phyloP scores from a whole-genome alignment of 169 alveolate species.

The Eimeria zaria region DNA sequence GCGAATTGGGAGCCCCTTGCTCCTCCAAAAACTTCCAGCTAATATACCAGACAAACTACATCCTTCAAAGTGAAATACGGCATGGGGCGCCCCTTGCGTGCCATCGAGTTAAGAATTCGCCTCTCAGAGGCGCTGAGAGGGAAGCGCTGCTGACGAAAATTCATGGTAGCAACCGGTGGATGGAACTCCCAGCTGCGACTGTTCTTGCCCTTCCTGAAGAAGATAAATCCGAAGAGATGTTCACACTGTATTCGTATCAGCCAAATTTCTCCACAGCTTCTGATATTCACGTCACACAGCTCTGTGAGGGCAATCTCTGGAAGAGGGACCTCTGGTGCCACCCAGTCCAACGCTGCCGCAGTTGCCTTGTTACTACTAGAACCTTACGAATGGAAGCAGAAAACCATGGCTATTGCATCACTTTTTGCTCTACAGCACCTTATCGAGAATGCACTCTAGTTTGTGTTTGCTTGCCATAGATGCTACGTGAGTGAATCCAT shows the following conservation, averaged over 20 bases:
- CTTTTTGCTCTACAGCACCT: background rate
- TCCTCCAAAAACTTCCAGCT: conserved; percentile 7
- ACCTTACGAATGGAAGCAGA: background rate
- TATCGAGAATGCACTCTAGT: background rate
- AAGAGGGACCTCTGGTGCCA: background rate
- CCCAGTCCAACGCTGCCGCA: background rate
- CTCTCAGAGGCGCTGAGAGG: conserved; percentile 12
- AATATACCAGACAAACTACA: conserved; percentile 41
- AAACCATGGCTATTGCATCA: background rate
- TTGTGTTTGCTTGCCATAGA: background rate
- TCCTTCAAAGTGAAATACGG: conserved; percentile 3
- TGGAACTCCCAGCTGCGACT: conserved; percentile 64
- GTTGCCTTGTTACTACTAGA: background rate
- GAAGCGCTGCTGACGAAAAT: conserved; percentile 57
- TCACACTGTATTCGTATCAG: background rate
- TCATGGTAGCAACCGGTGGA: conserved; percentile 48
- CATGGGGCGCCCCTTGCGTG: conserved; percentile 47
- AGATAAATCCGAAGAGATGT: background rate
- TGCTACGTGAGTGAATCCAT: background rate
- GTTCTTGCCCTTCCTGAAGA: conserved; percentile 6
- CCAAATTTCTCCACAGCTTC: conserved; percentile 14
- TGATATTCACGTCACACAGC: background rate
- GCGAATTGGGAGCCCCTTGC: conserved; percentile 68
- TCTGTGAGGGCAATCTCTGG: background rate
- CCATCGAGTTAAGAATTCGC: background rate